phyloP scores from a whole-genome alignment of 768 basidiomycete species.

The Boletus edulis region DNA sequence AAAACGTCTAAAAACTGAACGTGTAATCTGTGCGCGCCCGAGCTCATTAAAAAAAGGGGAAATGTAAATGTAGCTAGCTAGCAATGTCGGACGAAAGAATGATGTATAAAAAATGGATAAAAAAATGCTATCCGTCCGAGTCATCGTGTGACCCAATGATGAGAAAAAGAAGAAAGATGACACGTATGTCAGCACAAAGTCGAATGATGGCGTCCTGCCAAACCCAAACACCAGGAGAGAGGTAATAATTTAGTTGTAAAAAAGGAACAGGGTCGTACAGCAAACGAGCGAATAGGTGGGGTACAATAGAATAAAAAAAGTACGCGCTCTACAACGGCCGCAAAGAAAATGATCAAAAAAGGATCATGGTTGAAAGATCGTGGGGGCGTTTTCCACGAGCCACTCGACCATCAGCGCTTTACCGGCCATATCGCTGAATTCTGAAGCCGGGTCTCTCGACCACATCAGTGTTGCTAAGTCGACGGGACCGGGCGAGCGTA shows the following conservation, averaged over 20 bases:
- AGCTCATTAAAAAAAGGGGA: neutral
- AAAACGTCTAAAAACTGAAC: neutral
- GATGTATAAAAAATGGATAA: too few relatives aligned
- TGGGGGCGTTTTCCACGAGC: slow-evolving; percentile 85
- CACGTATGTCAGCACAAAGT: neutral
- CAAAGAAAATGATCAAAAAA: neutral
- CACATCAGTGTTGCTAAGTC: slow-evolving; percentile 87
- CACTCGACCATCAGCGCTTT: slow-evolving; percentile 93
- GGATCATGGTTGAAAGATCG: slow-evolving; percentile 38
- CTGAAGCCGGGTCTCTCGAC: slow-evolving; percentile 78
- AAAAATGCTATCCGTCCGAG: too few relatives aligned
- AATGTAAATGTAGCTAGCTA: too few relatives aligned
- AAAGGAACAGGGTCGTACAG: slow-evolving; percentile 7
- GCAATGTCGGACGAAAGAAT: too few relatives aligned
- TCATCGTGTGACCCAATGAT: too few relatives aligned
- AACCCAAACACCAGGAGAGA: slow-evolving; percentile 7
- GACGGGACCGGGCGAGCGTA: neutral
- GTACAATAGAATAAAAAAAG: slow-evolving; percentile 29
- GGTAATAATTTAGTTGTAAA: slow-evolving; percentile 21
- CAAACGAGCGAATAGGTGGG: slow-evolving; percentile 10
- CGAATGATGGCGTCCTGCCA: slow-evolving; percentile 2
- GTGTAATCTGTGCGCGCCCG: too few relatives aligned
- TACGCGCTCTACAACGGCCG: neutral
- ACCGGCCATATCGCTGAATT: slow-evolving; percentile 97
- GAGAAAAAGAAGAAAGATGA: neutral